These are phyloP conservation scores for Solanum pennellii DNA, from an alignment of 257 asterid genomes.

Conservation along the genomic window DNA sequence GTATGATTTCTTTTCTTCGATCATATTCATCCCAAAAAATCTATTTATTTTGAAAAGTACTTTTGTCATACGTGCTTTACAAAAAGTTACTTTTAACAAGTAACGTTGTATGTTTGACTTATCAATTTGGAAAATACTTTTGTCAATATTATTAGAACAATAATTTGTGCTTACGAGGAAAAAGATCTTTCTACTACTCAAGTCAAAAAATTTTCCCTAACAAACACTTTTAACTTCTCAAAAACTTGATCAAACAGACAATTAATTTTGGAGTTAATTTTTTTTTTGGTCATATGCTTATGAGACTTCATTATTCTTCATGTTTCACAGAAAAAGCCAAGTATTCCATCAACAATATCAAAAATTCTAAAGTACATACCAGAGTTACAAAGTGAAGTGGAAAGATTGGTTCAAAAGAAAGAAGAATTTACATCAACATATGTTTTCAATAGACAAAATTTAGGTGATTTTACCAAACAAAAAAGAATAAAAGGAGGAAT, in stretches of 20 bases:
- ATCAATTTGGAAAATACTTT: neutral
- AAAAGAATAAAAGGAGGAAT: neutral
- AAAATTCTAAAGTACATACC: slow-evolving; percentile 6
- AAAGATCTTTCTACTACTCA: neutral
- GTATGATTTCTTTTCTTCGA: neutral
- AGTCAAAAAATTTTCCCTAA: neutral
- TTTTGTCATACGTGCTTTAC: neutral
- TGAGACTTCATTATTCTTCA: neutral
- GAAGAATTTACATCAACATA: neutral
- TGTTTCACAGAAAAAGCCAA: neutral
- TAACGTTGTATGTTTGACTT: neutral
- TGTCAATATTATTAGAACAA: neutral
- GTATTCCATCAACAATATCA: slow-evolving; percentile 4
- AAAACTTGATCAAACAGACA: neutral
- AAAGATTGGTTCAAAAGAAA: slow-evolving; percentile 5
- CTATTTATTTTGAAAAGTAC: neutral
- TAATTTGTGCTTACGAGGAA: neutral
- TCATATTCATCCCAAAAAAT: neutral
- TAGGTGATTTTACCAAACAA: neutral
- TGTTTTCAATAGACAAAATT: neutral
- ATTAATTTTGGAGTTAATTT: neutral
- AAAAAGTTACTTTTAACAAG: neutral
- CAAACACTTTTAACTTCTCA: neutral
- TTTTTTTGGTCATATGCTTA: neutral
- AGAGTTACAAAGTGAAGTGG: slow-evolving; percentile 6